Conservation (phyloP, 352 stramenopile species). For the Pythium scleroteichum region DNA sequence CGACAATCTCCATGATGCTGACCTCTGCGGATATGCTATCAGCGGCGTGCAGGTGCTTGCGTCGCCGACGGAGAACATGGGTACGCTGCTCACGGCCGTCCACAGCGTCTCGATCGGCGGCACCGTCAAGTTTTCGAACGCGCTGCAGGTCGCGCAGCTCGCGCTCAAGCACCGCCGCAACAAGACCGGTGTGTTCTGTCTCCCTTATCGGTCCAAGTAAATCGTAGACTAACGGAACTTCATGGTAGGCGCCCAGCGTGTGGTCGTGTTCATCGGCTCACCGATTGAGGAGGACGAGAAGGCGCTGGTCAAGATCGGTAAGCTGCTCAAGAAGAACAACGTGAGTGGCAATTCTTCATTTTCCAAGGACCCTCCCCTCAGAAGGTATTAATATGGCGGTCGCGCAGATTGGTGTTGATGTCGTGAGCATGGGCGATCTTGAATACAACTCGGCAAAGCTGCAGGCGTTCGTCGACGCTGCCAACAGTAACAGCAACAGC, state of each 20-base stretch:
- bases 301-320: constrained; percentile 94
- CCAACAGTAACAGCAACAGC: constrained; percentile 94
- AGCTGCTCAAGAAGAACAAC: constrained; percentile 99
- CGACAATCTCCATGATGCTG: too few species aligned
- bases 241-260: constrained; percentile 75
- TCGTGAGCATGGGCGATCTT: constrained; percentile 97
- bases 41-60: constrained; percentile 92
- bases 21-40: neutral
- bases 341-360: constrained; percentile 34
- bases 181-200: constrained; percentile 89
- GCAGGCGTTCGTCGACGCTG: constrained; percentile 89
- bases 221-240: too few species aligned
- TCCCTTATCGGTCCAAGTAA: too few species aligned
- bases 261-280: constrained; percentile 98
- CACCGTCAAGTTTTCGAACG: constrained; percentile 93
- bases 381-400: constrained; percentile 6
- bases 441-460: constrained; percentile 89
- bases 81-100: constrained; percentile 95
- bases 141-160: constrained; percentile 96
- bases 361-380: neutral
- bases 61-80: constrained; percentile 97
- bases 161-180: constrained; percentile 98
- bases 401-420: constrained; percentile 93
- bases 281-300: constrained; percentile 92
- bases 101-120: constrained; percentile 91